A percentile compares a stretch with the other conserved stretches of the same genome.
Conservation (phyloP, 78 protist species). For the Dictyostelium capitatum region DNA sequence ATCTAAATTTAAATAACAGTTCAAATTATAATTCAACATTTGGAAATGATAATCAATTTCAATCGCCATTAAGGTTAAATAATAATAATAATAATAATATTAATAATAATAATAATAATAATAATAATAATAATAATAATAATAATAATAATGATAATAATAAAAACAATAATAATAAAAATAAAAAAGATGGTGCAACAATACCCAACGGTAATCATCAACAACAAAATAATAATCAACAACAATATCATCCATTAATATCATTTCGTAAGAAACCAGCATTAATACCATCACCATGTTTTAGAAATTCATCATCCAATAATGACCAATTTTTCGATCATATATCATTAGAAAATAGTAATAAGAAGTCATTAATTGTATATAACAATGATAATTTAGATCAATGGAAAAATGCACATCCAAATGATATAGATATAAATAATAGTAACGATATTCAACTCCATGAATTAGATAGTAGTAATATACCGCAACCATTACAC, state of each 20-base stretch:
- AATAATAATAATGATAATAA: not conserved
- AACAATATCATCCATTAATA: not conserved
- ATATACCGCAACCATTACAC: too few species aligned
- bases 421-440: not conserved
- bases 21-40: too few species aligned
- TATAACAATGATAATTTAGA: conserved; percentile 19
- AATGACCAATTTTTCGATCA: conserved; percentile 1
- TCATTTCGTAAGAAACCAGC: conserved; percentile 36
- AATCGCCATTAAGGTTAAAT: not conserved
- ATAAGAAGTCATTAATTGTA: not conserved
- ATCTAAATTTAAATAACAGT: too few species aligned
- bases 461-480: too few species aligned
- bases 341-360: not conserved
- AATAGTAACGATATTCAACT: not conserved
- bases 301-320: not conserved
- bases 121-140: not conserved
- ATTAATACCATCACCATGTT: conserved; percentile 19
- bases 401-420: not conserved
- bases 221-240: not conserved
- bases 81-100: not conserved
- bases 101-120: not conserved
- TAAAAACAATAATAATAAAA: not conserved
- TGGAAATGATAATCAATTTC: too few species aligned
- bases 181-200: not conserved
- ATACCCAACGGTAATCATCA: not conserved